These are phyloP conservation scores for Amborella trichopoda DNA, from an alignment of 164 flowering plant genomes.

Conservation along the genomic window DNA sequence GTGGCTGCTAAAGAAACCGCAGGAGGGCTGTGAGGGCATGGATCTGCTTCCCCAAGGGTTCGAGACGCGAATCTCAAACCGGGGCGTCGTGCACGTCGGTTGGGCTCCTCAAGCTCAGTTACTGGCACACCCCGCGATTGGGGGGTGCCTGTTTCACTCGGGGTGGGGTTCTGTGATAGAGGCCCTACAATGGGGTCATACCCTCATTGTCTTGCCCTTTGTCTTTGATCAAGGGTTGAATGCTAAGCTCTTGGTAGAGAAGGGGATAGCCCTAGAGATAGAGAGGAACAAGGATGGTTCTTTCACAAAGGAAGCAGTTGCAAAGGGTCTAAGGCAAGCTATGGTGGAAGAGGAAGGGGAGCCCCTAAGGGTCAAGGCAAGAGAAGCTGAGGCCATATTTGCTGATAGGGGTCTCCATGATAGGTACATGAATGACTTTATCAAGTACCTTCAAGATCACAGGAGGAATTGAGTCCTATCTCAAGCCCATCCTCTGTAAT, in stretches of 20 bases:
- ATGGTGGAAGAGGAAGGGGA: slow-evolving; percentile 16
- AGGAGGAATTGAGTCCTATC: no score
- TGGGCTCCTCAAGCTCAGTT: slow-evolving; percentile 35
- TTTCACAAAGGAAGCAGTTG: slow-evolving; percentile 16
- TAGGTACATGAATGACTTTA: slow-evolving; percentile 3
- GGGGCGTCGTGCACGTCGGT: slow-evolving; percentile 21
- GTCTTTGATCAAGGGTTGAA: slow-evolving; percentile 21
- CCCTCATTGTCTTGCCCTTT: slow-evolving; percentile 16
- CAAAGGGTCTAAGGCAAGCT: slow-evolving; percentile 19
- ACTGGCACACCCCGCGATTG: slow-evolving; percentile 26
- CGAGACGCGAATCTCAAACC: slow-evolving; percentile 5
- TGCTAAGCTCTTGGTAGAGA: slow-evolving; percentile 26
- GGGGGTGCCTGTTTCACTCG: slow-evolving; percentile 23
- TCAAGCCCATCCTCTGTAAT: no score
- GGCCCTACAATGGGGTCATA: slow-evolving; percentile 22
- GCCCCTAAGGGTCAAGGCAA: neutral
- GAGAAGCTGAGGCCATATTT: slow-evolving; percentile 1
- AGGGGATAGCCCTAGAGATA: slow-evolving; percentile 24
- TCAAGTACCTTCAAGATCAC: slow-evolving; percentile 1
- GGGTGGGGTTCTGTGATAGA: slow-evolving; percentile 26
- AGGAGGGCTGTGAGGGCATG: neutral
- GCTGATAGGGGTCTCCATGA: slow-evolving; percentile 5
- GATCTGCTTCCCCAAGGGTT: slow-evolving; percentile 22
- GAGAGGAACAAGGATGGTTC: slow-evolving; percentile 27
- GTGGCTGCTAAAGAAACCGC: slow-evolving; percentile 22